phyloP scores from a whole-genome alignment of 2,329 filamentous ascomycete species.

The Fonsecaea monophora region DNA sequence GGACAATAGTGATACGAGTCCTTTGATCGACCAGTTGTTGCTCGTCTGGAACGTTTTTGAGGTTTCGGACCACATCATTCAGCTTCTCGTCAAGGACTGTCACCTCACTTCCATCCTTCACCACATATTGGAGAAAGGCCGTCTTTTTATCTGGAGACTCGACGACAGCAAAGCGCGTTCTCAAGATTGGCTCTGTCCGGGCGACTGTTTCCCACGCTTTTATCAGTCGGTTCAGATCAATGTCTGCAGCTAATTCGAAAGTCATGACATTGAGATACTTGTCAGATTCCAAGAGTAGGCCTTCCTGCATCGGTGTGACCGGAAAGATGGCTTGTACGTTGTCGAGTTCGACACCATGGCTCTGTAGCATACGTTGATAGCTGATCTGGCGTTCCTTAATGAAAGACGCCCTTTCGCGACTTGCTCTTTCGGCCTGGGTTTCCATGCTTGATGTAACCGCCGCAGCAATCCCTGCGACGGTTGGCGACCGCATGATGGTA shows the following conservation, averaged over 20 bases:
- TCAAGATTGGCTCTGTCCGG: constrained; percentile 70
- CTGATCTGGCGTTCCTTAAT: constrained; percentile 38
- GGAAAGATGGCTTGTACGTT: constrained; percentile 69
- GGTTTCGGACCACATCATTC: constrained; percentile 15
- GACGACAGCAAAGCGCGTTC: constrained; percentile 74
- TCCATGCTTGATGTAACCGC: constrained; percentile 32
- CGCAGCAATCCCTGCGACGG: constrained; percentile 66
- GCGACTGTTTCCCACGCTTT: constrained; percentile 69
- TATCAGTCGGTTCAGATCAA: constrained; percentile 65
- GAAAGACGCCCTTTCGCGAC: constrained; percentile 22
- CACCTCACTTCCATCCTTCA: constrained; percentile 11
- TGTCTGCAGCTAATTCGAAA: constrained; percentile 62
- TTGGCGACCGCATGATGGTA: constrained; percentile 75
- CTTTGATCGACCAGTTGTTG: constrained; percentile 9
- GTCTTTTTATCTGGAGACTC: constrained; percentile 13
- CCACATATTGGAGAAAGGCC: constrained; percentile 29
- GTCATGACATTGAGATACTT: constrained; percentile 89
- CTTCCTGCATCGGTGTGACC: constrained; percentile 82
- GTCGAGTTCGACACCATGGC: constrained; percentile 46
- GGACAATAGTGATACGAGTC: constrained; percentile 46
- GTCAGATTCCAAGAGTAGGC: constrained; percentile 71
- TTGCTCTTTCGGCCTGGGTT: background rate
- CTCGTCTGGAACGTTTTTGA: constrained; percentile 35
- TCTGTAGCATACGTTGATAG: constrained; percentile 51
- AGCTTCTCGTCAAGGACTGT: constrained; percentile 18